Conservation (phyloP, 352 stramenopile species). For the Elongisporangium anandrum region DNA sequence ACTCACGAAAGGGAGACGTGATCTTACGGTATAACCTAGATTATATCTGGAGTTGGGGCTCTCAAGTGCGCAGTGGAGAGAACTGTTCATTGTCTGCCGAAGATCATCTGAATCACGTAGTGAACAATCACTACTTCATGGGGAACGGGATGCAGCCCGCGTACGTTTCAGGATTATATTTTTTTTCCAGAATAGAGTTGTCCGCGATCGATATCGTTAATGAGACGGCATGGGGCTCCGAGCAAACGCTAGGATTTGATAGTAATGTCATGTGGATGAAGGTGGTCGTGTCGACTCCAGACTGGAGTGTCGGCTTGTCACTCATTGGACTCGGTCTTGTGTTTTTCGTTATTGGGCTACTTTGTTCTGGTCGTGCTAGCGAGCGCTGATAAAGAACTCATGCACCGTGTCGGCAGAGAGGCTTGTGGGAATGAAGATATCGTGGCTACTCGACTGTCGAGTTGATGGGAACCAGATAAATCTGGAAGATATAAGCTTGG, state of each 20-base stretch:
- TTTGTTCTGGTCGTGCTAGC: too few species aligned
- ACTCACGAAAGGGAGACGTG: conserved; percentile 21
- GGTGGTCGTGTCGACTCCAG: neutral
- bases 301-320: neutral
- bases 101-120: conserved; percentile 23
- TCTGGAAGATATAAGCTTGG: too few species aligned
- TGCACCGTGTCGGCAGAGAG: too few species aligned
- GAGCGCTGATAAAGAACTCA: too few species aligned
- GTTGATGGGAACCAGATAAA: too few species aligned
- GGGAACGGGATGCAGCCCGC: conserved; percentile 35
- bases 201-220: conserved; percentile 18
- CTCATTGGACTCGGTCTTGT: neutral
- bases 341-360: too few species aligned
- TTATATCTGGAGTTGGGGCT: conserved; percentile 3
- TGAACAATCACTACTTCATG: conserved; percentile 41
- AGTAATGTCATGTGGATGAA: neutral
- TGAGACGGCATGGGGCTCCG: neutral
- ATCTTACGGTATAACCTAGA: conserved; percentile 24
- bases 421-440: too few species aligned
- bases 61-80: conserved; percentile 18
- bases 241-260: neutral
- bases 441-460: too few species aligned
- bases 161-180: conserved; percentile 44
- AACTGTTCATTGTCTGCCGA: conserved; percentile 38
- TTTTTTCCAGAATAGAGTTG: conserved; percentile 51